Conservation (phyloP, 257 asterid species). For the Nicotiana benthamiana region DNA sequence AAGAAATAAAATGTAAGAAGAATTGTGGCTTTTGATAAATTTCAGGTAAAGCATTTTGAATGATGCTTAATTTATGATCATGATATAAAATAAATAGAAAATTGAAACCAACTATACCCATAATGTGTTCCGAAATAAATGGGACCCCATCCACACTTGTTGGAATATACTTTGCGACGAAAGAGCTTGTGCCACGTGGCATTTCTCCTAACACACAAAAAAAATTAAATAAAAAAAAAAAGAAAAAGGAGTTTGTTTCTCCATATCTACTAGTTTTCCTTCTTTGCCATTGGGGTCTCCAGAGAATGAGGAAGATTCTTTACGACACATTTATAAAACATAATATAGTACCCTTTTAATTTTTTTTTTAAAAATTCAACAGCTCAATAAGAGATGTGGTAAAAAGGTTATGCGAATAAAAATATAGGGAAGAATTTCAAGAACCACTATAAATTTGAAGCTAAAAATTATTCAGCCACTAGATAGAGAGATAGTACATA, state of each 20-base stretch:
- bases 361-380: not conserved
- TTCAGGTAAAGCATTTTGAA: too few species aligned
- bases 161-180: constrained; percentile 24
- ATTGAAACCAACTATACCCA: not conserved
- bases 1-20: too few species aligned
- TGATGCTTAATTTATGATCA: too few species aligned
- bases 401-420: not conserved
- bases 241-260: not conserved
- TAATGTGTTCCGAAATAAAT: not conserved
- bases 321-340: too few species aligned
- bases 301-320: not conserved
- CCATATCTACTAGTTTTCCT: not conserved
- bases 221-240: not conserved
- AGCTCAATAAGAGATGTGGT: not conserved
- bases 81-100: too few species aligned
- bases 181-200: constrained; percentile 30
- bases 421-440: too few species aligned
- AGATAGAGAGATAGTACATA: not conserved
- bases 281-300: not conserved
- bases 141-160: constrained; percentile 18
- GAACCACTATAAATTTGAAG: constrained; percentile 8
- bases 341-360: not conserved
- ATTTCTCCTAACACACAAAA: constrained; percentile 28
- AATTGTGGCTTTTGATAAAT: too few species aligned
- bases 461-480: constrained; percentile 2